phyloP scores from a whole-genome alignment of 495 filamentous ascomycete species.

The Penicillium arizonense region DNA sequence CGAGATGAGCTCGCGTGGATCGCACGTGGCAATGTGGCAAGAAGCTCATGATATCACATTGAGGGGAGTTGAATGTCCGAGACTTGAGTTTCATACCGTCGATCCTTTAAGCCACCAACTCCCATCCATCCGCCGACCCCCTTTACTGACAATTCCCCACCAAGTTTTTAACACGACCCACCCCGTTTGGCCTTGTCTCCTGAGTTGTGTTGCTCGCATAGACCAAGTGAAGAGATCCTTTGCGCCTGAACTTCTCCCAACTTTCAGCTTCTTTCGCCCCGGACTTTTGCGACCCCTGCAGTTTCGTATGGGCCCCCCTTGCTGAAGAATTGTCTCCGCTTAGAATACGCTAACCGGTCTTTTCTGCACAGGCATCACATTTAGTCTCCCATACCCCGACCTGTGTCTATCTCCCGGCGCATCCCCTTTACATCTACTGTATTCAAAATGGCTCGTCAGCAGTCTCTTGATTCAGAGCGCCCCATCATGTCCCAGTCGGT shows the following conservation, averaged over 20 bases:
- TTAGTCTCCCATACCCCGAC: neutral
- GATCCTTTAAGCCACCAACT: constrained; percentile 1
- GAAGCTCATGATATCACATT: neutral
- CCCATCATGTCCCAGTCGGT: constrained; percentile 78
- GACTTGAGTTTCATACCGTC: neutral
- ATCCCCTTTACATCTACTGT: neutral
- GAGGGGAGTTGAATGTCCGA: neutral
- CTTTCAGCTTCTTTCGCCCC: neutral
- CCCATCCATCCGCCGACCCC: neutral
- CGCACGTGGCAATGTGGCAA: neutral
- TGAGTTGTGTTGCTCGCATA: constrained; percentile 10
- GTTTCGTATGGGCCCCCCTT: neutral
- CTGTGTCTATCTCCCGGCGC: neutral
- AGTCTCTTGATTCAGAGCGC: constrained; percentile 69
- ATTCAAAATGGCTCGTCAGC: constrained; percentile 53
- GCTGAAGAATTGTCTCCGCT: neutral
- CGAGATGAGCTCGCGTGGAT: neutral
- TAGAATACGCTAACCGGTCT: neutral
- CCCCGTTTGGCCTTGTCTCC: constrained; percentile 21
- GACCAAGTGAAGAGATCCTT: neutral
- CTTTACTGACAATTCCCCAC: constrained; percentile 9
- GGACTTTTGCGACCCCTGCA: too few relatives aligned
- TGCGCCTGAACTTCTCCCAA: neutral
- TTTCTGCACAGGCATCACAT: neutral
- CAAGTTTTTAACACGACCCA: constrained; percentile 16